Conservation (phyloP, 257 asterid genomes). For the Solanum corneliomulleri region DNA sequence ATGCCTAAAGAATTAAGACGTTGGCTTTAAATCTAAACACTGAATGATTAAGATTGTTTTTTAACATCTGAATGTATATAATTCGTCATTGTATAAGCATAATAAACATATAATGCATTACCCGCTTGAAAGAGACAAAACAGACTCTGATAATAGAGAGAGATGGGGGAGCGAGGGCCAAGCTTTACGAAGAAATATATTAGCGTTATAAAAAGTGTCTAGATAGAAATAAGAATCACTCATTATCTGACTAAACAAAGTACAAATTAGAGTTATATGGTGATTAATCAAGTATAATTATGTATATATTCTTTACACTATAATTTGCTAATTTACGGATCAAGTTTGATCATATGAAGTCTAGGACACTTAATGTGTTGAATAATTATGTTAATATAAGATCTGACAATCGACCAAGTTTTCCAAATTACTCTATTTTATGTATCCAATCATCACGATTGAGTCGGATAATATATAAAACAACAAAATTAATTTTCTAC, state of each 20-base stretch:
- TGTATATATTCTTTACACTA: neutral
- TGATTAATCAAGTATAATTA: neutral
- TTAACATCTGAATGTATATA: too few relatives aligned
- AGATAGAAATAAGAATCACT: too few relatives aligned
- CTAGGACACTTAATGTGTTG: neutral
- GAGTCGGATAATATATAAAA: neutral
- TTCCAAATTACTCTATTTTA: neutral
- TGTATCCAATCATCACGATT: neutral
- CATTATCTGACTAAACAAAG: neutral
- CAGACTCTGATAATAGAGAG: too few relatives aligned
- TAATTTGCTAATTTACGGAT: neutral
- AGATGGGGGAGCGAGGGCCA: too few relatives aligned
- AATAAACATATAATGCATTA: too few relatives aligned
- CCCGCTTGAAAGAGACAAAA: too few relatives aligned
- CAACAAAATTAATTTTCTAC: neutral
- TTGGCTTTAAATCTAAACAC: too few relatives aligned
- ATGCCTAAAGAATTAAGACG: too few relatives aligned
- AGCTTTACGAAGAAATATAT: too few relatives aligned
- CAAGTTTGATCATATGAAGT: neutral
- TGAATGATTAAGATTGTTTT: too few relatives aligned
- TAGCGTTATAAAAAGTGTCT: too few relatives aligned
- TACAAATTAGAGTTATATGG: neutral
- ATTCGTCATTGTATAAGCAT: too few relatives aligned
- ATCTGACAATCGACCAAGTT: neutral
- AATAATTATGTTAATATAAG: neutral